phyloP scores from a whole-genome alignment of 192 early-diverging fungal genomes.

The Haplosporangium gracile region DNA sequence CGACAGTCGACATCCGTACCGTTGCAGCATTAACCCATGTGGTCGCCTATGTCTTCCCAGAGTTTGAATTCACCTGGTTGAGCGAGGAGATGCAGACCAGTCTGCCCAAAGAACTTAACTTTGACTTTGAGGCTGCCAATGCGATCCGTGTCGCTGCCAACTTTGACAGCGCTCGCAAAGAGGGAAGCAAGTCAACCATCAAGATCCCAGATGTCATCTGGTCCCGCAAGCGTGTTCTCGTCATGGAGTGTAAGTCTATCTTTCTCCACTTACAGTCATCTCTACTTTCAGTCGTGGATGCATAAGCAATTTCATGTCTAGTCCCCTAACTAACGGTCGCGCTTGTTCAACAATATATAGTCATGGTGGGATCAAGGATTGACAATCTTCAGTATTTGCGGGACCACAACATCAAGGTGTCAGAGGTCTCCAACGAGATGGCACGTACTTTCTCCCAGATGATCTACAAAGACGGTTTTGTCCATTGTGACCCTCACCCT shows the following conservation, averaged over 20 bases:
- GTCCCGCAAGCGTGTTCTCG: conserved; percentile 81
- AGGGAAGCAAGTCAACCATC: conserved; percentile 61
- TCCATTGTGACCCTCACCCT: conserved; percentile 96
- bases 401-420: conserved; percentile 79
- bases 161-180: conserved; percentile 64
- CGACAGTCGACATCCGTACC: conserved; percentile 84
- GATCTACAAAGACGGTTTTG: conserved; percentile 88
- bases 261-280: too few species aligned
- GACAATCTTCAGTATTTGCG: conserved; percentile 82
- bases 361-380: conserved; percentile 68
- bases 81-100: conserved; percentile 87
- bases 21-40: conserved; percentile 72
- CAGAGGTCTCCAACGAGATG: conserved; percentile 81
- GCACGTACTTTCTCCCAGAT: conserved; percentile 87
- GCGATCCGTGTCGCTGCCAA: conserved; percentile 73
- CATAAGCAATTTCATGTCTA: not conserved
- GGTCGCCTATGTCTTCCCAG: conserved; percentile 83
- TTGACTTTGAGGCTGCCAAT: conserved; percentile 84
- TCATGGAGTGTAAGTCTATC: conserved; percentile 84
- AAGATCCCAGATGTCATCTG: conserved; percentile 85
- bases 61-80: conserved; percentile 95
- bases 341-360: conserved; percentile 2
- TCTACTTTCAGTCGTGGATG: too few species aligned
- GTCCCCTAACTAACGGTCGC: not conserved
- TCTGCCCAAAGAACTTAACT: conserved; percentile 91